A percentile compares a stretch with the other conserved stretches of the same genome.
Conservation (phyloP, 306 rosid species). For the Boehmeria nivea region DNA sequence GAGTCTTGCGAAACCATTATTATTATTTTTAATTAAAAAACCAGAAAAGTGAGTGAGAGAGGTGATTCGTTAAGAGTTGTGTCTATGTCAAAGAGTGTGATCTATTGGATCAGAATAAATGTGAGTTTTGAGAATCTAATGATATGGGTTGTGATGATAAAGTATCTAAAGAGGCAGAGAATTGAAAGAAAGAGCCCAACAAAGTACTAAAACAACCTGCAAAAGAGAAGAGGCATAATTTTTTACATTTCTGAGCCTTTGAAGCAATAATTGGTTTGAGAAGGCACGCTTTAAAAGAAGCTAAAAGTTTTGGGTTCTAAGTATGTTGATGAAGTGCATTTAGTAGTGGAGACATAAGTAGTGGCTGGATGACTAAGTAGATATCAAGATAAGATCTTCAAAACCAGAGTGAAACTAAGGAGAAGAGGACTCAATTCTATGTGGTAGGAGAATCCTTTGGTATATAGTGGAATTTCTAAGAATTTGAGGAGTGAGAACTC, state of each 20-base stretch:
- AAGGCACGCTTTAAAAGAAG: no score
- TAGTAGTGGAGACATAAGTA: no score
- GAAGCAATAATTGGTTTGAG: conserved; percentile 10
- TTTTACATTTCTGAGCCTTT: no score
- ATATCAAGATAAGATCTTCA: no score
- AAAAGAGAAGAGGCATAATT: no score
- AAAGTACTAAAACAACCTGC: not conserved
- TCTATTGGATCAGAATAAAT: not conserved
- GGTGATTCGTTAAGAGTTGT: no score
- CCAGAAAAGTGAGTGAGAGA: not conserved
- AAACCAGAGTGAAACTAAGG: not conserved
- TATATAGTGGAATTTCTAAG: conserved; percentile 13
- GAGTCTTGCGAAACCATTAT: conserved; percentile 35
- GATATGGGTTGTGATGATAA: not conserved
- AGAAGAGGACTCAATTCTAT: not conserved
- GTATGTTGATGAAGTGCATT: no score
- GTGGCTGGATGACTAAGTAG: no score
- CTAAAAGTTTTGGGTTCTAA: not conserved
- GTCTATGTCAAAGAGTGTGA: no score
- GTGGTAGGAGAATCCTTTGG: not conserved
- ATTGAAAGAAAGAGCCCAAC: not conserved
- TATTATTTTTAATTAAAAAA: not conserved
- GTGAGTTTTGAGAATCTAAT: conserved; percentile 5
- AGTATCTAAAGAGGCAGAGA: conserved; percentile 2
- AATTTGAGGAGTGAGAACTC: conserved; percentile 23